Evolutionary conservation across 2,329 filamentous ascomycete species (phyloP), one percentile per base, ranked within the genome.

Genomic region (Alternaria alternata): DNA sequence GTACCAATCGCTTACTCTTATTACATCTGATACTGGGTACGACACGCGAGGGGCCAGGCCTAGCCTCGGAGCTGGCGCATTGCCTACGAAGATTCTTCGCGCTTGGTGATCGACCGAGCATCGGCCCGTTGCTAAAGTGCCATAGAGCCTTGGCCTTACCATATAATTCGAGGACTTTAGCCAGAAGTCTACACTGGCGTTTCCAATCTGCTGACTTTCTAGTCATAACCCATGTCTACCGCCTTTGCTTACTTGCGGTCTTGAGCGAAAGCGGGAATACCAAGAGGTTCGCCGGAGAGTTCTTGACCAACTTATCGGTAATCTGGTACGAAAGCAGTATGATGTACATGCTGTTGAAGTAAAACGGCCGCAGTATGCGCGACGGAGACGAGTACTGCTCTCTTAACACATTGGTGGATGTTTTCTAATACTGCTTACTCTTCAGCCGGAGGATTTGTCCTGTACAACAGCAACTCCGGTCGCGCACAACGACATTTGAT

Each of bases 31-130:
- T 24, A 32, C 11, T 14, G 14, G 32, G 32, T 14, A 38, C 20
- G 28, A 36, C 32, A 34, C 32, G 5, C 30, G 46, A 36, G 20
- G 32, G 32, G 46, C 32, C 8, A 49, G 30, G 32, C 30, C 46
- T 49, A 36, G 46, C 32, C 14, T 38, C 46, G 32, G 46, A 38
- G 32, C 46, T n/a, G 46, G 32, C 46, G 30, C 30, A 38, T 38
- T 49, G 46, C 7, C 46, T 43, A 18, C 12, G 39, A 32, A 44
- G 51, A 53, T 53, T 44, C 41, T 53, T 53, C 51, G 46, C 39
- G 26, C 26, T 22, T 32, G 39, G 18, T 30, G 26, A 34, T 53
- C 39, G n/a, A 34, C 51, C 30, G 41, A 53, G 51, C 51, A 44
- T 44, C 38, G 51, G 51, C 51, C 39, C 51, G 39, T 34, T 34